These are phyloP conservation scores for Striga hermonthica DNA, from an alignment of 305 asterid species.

Conservation along the genomic window DNA sequence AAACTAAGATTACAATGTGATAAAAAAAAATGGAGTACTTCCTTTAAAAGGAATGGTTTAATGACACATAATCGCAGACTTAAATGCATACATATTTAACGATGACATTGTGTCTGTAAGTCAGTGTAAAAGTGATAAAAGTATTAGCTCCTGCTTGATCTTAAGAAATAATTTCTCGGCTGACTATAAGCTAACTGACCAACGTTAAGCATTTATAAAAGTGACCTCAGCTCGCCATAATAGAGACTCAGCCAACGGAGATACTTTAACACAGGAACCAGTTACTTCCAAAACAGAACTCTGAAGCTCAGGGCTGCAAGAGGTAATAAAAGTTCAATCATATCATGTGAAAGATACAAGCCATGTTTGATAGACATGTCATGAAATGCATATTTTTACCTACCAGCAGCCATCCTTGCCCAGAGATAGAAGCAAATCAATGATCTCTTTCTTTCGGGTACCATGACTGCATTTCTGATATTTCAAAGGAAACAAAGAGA, in stretches of 20 bases:
- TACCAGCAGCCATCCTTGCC: conserved; percentile 54
- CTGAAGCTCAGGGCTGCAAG: conserved; percentile 58
- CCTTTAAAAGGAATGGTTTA: neutral
- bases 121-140: too few species aligned
- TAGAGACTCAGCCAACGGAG: conserved; percentile 67
- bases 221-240: conserved; percentile 95
- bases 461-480: conserved; percentile 55
- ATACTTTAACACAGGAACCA: conserved; percentile 64
- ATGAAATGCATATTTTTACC: conserved; percentile 30
- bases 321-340: conserved; percentile 29
- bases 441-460: conserved; percentile 63
- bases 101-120: too few species aligned
- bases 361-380: conserved; percentile 18
- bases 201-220: conserved; percentile 26
- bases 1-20: conserved; percentile 27
- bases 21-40: conserved; percentile 22
- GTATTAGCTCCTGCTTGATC: too few species aligned
- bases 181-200: neutral
- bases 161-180: too few species aligned
- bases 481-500: conserved; percentile 25
- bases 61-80: conserved; percentile 1
- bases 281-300: conserved; percentile 49
- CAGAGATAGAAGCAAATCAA: conserved; percentile 55
- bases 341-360: conserved; percentile 24
- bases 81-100: neutral